Conservation (phyloP, 805 yeast species). For the Kodamaea laetipori region DNA sequence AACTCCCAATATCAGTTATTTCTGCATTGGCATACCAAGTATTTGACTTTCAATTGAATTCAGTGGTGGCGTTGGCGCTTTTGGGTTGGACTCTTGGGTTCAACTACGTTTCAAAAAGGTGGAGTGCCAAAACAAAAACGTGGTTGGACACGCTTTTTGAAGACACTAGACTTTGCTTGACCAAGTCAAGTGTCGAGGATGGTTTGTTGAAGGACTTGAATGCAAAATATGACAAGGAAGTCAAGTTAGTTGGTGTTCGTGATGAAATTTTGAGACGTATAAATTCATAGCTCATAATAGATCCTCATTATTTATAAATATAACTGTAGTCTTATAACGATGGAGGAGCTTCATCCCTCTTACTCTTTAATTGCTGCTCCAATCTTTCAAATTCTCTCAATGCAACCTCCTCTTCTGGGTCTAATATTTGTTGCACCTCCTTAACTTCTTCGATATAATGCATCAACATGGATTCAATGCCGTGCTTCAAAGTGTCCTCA, state of each 20-base stretch:
- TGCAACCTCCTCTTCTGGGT: slow-evolving; percentile 74
- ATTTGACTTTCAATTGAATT: slow-evolving; percentile 36
- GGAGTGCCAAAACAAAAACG: slow-evolving; percentile 31
- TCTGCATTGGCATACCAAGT: slow-evolving; percentile 33
- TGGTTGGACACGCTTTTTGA: slow-evolving; percentile 38
- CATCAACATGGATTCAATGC: slow-evolving; percentile 95
- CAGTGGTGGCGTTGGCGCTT: slow-evolving; percentile 34
- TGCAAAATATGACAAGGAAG: slow-evolving; percentile 25
- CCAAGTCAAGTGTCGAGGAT: slow-evolving; percentile 38
- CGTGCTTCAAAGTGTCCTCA: slow-evolving; percentile 89
- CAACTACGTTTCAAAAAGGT: slow-evolving; percentile 39
- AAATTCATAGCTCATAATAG: neutral
- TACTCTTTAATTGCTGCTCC: slow-evolving; percentile 50
- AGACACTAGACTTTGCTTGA: slow-evolving; percentile 36
- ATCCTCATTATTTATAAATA: neutral
- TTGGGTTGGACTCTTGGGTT: slow-evolving; percentile 47
- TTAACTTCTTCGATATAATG: slow-evolving; percentile 96
- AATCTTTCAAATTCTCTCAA: slow-evolving; percentile 81
- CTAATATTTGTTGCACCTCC: slow-evolving; percentile 84
- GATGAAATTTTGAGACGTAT: slow-evolving; percentile 8
- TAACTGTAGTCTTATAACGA: slow-evolving; percentile 13
- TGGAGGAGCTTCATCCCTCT: slow-evolving; percentile 27
- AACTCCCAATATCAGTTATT: slow-evolving; percentile 38
- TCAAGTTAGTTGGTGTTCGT: slow-evolving; percentile 5
- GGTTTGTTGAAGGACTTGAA: slow-evolving; percentile 40